These are phyloP conservation scores for Dactylellina drechsleri DNA, from an alignment of 2,329 filamentous ascomycete species.

Conservation along the genomic window DNA sequence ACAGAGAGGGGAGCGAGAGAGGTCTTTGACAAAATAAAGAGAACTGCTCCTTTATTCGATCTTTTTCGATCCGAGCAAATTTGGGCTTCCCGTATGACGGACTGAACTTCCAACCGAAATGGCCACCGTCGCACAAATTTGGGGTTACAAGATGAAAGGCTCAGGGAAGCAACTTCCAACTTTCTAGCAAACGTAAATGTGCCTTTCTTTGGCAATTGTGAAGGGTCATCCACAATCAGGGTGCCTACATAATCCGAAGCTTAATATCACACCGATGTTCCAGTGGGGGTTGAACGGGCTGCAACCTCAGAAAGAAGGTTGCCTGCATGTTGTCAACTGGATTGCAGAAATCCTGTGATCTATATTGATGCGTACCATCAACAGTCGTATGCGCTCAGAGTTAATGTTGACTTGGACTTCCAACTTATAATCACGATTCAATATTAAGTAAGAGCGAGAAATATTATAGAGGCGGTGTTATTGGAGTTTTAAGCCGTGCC, in stretches of 20 bases:
- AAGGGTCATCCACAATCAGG: slow-evolving; percentile 7
- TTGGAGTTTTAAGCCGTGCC: too few species aligned
- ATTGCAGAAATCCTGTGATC: slow-evolving; percentile 16
- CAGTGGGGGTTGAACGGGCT: neutral
- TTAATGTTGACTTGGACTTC: slow-evolving; percentile 4
- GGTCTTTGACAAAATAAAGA: neutral
- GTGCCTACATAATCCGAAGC: slow-evolving; percentile 51
- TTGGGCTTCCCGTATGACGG: slow-evolving; percentile 5
- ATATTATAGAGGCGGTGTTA: too few species aligned
- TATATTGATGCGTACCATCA: slow-evolving; percentile 21
- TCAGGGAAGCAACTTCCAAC: slow-evolving; percentile 32
- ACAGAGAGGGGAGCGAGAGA: too few species aligned
- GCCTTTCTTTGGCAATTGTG: slow-evolving; percentile 3
- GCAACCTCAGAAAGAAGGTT: slow-evolving; percentile 42
- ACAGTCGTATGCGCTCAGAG: slow-evolving; percentile 15
- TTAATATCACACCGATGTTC: slow-evolving; percentile 29
- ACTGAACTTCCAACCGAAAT: slow-evolving; percentile 31
- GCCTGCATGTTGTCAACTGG: slow-evolving; percentile 28
- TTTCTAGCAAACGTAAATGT: neutral
- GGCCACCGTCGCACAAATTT: slow-evolving; percentile 16
- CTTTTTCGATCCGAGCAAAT: neutral
- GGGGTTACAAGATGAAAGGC: slow-evolving; percentile 14
- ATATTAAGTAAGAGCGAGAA: too few species aligned
- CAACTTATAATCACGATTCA: too few species aligned
- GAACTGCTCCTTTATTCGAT: slow-evolving; percentile 7